A percentile compares a stretch with the other conserved stretches of the same genome.
Conservation (phyloP, 2,329 filamentous ascomycete genomes). For the Trichophyton simii region DNA sequence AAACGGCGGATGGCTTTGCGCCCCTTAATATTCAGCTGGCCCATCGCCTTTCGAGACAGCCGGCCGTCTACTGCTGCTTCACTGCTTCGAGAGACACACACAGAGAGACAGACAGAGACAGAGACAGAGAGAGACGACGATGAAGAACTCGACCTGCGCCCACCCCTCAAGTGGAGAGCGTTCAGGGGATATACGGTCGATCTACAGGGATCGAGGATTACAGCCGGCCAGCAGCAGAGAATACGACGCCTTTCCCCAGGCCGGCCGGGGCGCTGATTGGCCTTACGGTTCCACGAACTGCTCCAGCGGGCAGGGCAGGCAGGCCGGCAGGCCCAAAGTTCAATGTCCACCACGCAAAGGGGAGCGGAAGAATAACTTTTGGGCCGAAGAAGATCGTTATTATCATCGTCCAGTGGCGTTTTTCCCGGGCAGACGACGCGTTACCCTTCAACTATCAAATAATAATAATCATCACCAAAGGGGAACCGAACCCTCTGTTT, state of each 20-base stretch:
- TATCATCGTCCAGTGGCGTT: neutral
- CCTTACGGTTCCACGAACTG: neutral
- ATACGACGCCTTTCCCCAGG: neutral
- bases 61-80: neutral
- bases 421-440: no score
- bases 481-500: no score
- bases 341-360: no score
- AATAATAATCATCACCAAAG: no score
- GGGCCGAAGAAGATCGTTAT: no score
- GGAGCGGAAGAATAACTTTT: no score
- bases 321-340: no score
- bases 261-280: neutral
- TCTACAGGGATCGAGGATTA: neutral
- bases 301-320: neutral
- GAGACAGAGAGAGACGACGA: neutral
- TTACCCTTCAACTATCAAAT: no score
- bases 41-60: neutral
- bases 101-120: neutral
- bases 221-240: neutral
- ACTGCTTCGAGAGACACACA: neutral
- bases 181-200: neutral
- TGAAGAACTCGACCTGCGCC: neutral
- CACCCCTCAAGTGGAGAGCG: conserved; percentile 1
- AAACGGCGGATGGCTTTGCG: no score
- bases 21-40: no score